phyloP scores from a whole-genome alignment of 176 grass and related monocot genomes.

The bread wheat (Triticum aestivum) region IWGSC_CS_RefSeq_v2.1 NC_057799.1:77339448-77339947 shows the following conservation, averaged over 20 bases:
- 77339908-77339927: too few relatives aligned
- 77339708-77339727: too few relatives aligned
- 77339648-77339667: background rate
- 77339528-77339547: constrained; percentile 5
- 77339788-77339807: too few relatives aligned
- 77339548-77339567: constrained; percentile 27
- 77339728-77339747: too few relatives aligned
- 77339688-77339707: background rate
- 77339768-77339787: too few relatives aligned
- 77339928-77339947: too few relatives aligned
- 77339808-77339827: too few relatives aligned
- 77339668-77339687: background rate
- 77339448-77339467: background rate
- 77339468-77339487: background rate
- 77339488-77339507: background rate
- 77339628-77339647: constrained; percentile 3
- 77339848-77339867: too few relatives aligned
- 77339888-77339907: too few relatives aligned
- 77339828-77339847: too few relatives aligned
- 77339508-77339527: constrained; percentile 17
- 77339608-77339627: background rate
- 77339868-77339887: too few relatives aligned
- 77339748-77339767: too few relatives aligned
- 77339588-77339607: background rate
- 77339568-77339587: background rate